Conservation (phyloP, 495 filamentous ascomycete genomes). For the Penicillium longicatenatum region DNA sequence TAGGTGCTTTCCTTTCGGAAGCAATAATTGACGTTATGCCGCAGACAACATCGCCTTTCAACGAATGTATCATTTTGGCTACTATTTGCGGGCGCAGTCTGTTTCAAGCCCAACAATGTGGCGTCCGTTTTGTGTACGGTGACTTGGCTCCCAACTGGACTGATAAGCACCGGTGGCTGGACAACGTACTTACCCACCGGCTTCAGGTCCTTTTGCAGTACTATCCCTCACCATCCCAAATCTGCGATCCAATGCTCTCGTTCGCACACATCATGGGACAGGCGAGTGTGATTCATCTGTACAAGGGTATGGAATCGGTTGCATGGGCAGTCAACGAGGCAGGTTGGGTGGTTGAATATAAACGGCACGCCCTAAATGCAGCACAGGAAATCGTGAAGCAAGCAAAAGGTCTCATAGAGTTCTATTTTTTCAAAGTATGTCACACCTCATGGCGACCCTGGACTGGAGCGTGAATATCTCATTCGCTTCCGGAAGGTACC, state of each 20-base stretch:
- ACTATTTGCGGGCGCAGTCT: conserved; percentile 2
- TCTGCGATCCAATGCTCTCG: neutral
- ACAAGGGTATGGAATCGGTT: conserved; percentile 1
- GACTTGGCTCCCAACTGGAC: conserved; percentile 1
- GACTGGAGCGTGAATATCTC: neutral
- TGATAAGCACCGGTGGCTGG: neutral
- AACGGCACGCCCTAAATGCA: neutral
- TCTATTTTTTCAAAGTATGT: conserved; percentile 6
- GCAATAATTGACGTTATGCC: neutral
- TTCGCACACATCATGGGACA: conserved; percentile 2
- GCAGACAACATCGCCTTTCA: conserved; percentile 1
- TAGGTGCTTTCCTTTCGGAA: conserved; percentile 2
- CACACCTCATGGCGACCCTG: neutral
- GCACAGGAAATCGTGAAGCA: neutral
- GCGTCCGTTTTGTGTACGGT: neutral
- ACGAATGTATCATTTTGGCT: neutral
- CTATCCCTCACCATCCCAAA: neutral
- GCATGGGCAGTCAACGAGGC: conserved; percentile 3
- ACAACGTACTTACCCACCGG: neutral
- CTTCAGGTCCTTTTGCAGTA: neutral
- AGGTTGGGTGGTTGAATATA: conserved; percentile 6
- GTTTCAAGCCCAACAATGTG: neutral
- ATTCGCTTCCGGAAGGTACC: neutral
- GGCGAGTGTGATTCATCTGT: neutral
- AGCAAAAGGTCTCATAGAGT: conserved; percentile 4